Conservation (phyloP, 192 early-diverging fungal genomes). For the Chytriomyces sp. region DNA sequence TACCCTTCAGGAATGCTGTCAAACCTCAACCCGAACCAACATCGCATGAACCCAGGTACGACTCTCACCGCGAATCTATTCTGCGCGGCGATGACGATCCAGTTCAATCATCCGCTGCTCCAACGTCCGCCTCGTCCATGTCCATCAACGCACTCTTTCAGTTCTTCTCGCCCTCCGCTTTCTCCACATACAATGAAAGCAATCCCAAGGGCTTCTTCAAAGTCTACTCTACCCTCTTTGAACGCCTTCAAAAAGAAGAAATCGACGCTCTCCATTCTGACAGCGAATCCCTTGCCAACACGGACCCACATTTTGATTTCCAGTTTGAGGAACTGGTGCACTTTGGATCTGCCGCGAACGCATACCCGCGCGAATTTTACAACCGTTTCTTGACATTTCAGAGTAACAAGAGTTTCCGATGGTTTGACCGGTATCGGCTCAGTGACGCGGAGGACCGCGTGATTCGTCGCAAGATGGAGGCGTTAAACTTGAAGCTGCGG, state of each 20-base stretch:
- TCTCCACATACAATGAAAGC: conserved; percentile 70
- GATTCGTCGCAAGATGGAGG: conserved; percentile 83
- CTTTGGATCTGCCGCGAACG: conserved; percentile 66
- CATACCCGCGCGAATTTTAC: conserved; percentile 53
- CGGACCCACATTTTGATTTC: conserved; percentile 47
- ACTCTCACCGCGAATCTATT: conserved; percentile 90
- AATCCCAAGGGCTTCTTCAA: conserved; percentile 73
- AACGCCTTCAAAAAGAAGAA: conserved; percentile 80
- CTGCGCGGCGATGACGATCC: conserved; percentile 76
- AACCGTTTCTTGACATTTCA: conserved; percentile 75
- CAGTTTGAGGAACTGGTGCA: conserved; percentile 68
- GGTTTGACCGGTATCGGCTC: conserved; percentile 87
- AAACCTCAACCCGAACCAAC: no score
- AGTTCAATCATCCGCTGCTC: conserved; percentile 34
- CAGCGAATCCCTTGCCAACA: conserved; percentile 32
- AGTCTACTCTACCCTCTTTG: conserved; percentile 80
- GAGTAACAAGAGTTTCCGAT: conserved; percentile 85
- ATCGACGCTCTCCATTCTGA: conserved; percentile 52
- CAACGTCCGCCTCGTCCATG: conserved; percentile 38
- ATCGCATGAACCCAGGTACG: conserved; percentile 63
- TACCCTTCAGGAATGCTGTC: no score
- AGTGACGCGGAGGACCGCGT: conserved; percentile 81
- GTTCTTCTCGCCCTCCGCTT: conserved; percentile 76
- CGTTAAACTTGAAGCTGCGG: conserved; percentile 85
- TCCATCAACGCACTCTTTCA: conserved; percentile 74